Evolutionary conservation across 2,329 filamentous ascomycete species (phyloP), one percentile per base, ranked within the genome.

Genomic region (Colletotrichum eleusines): DNA sequence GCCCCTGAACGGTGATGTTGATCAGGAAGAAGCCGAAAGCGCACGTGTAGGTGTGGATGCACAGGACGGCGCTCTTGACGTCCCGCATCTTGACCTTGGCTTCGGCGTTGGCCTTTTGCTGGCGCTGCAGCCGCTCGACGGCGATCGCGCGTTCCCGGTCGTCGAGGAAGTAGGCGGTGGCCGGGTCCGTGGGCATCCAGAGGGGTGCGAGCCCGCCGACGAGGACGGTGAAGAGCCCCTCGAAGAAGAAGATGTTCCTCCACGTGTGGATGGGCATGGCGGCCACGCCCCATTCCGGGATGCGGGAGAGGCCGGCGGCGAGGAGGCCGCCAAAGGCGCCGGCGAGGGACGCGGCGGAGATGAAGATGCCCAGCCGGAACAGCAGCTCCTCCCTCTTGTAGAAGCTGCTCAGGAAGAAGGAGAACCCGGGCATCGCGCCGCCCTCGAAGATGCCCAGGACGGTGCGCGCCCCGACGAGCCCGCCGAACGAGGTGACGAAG

Each of bases 191-290:
- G 0, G 87, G 87, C 80, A 90, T 84, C 72, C 87, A 78, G 62
- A 86, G 80, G 0, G 87, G 86, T 0, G 87, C 85, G 1, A 80
- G 69, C 1, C 83, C 48, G 0, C 85, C 87, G 16, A 86, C 74
- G 51, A 86, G 69, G 28, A 85, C 77, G 12, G 88, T 90, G 72
- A 89, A 74, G 51, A 89, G 76, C 0, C 88, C 88, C 76, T 90
- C 88, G 70, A 90, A 89, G 79, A 90, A 89, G 81, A 90, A 90
- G 74, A 90, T 90, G 76, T 87, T 87, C 71, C 85, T 82, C 86
- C 86, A 88, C 0, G 82, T 85, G 73, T 85, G 80, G 63, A 89
- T 81, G 35, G 75, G 80, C 69, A 80, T 80, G 2, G 78, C 72
- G 0, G 77, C 78, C 8, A 80, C 75, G 0, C 88, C 87, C 86